phyloP scores from a whole-genome alignment of 352 stramenopile genomes.

The Phytophthora parvispora region DNA sequence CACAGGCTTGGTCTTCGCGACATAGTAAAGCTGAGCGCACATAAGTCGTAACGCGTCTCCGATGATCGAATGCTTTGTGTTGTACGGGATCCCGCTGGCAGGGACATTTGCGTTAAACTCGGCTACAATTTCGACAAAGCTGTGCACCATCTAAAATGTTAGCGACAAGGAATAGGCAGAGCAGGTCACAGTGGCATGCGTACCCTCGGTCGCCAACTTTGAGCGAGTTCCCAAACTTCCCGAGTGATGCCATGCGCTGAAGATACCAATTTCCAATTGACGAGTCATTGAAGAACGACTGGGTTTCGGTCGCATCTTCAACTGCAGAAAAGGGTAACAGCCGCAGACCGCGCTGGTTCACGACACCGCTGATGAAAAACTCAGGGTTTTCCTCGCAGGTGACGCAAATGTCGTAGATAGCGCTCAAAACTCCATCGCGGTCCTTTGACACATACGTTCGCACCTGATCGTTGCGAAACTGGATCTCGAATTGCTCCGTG shows the following conservation, averaged over 20 bases:
- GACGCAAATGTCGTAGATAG: slow-evolving; percentile 83
- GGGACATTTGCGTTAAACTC: slow-evolving; percentile 95
- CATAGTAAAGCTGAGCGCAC: slow-evolving; percentile 82
- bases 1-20: slow-evolving; percentile 75
- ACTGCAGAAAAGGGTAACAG: slow-evolving; percentile 78
- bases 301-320: slow-evolving; percentile 74
- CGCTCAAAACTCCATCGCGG: slow-evolving; percentile 79
- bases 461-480: slow-evolving; percentile 73
- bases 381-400: slow-evolving; percentile 82
- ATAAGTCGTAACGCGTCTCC: slow-evolving; percentile 83
- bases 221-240: slow-evolving; percentile 64
- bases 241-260: slow-evolving; percentile 77
- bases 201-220: slow-evolving; percentile 77
- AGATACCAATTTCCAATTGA: slow-evolving; percentile 87
- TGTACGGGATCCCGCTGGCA: slow-evolving; percentile 85
- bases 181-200: slow-evolving; percentile 1
- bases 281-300: slow-evolving; percentile 83
- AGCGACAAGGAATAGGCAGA: not conserved
- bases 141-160: slow-evolving; percentile 29
- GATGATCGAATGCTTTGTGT: slow-evolving; percentile 85
- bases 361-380: slow-evolving; percentile 72
- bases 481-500: slow-evolving; percentile 74
- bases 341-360: slow-evolving; percentile 78
- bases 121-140: slow-evolving; percentile 83
- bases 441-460: slow-evolving; percentile 71